Evolutionary conservation across 2,329 filamentous ascomycete genomes (phyloP).

Genomic region (Diaporthe helianthi): DNA sequence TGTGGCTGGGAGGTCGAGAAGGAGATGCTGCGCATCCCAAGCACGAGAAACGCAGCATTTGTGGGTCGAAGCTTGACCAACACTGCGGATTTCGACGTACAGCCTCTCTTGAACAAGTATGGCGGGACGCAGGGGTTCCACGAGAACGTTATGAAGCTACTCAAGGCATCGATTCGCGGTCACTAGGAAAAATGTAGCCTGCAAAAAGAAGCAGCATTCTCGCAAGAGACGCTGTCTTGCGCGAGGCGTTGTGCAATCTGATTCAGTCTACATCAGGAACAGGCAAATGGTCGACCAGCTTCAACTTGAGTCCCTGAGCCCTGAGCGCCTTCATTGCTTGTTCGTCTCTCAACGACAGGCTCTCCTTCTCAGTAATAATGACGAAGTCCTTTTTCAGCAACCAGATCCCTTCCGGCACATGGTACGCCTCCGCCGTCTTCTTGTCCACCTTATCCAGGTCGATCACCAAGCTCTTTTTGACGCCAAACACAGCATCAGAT

Average conservation of each 20-base stretch:
- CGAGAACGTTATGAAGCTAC: constrained; percentile 67
- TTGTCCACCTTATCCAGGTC: constrained; percentile 61
- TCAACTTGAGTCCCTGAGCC: constrained; percentile 71
- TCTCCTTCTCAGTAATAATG: constrained; percentile 74
- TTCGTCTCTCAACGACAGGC: constrained; percentile 68
- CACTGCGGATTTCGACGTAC: constrained; percentile 47
- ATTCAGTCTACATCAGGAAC: constrained; percentile 69
- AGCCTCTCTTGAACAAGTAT: constrained; percentile 55
- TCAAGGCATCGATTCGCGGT: constrained; percentile 54
- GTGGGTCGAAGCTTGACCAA: constrained; percentile 64
- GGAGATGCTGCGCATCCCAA: constrained; percentile 89
- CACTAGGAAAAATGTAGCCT: constrained; percentile 45
- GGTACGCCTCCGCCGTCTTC: constrained; percentile 65
- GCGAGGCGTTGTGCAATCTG: no score
- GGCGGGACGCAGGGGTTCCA: constrained; percentile 65
- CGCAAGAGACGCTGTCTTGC: not conserved
- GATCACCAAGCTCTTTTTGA: constrained; percentile 80
- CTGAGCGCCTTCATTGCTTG: constrained; percentile 71
- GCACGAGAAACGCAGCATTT: constrained; percentile 85
- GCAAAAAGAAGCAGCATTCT: not conserved
- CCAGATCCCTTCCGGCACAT: constrained; percentile 67
- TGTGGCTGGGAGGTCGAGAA: constrained; percentile 80
- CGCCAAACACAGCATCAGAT: constrained; percentile 85
- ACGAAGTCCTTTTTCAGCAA: constrained; percentile 79
- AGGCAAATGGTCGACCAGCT: constrained; percentile 77